Conservation (phyloP, 176 grass and related monocot species). For the Triticum monococcum region DNA sequence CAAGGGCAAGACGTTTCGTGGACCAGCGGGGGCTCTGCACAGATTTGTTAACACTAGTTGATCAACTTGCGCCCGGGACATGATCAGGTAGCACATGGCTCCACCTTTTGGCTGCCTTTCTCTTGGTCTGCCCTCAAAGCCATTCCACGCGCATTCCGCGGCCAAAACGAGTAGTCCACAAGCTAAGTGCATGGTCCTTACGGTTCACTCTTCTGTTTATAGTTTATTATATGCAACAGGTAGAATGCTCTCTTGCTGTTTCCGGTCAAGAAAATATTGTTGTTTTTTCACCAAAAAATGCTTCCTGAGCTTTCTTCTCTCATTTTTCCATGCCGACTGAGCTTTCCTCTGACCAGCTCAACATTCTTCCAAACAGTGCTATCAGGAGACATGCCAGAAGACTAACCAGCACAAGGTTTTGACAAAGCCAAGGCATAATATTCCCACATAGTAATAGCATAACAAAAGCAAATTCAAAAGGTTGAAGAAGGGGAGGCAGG, state of each 20-base stretch:
- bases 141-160: not conserved
- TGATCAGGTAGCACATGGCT: slow-evolving; percentile 31
- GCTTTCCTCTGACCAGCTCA: not conserved
- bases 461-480: not conserved
- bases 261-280: too few species aligned
- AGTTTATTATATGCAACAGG: not conserved
- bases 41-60: not conserved
- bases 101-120: not conserved
- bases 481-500: not conserved
- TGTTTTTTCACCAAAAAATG: not conserved
- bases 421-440: not conserved
- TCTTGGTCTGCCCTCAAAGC: not conserved
- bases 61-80: not conserved
- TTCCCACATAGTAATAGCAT: too few species aligned
- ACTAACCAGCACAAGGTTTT: not conserved
- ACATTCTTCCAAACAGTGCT: not conserved
- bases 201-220: not conserved
- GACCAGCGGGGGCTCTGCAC: slow-evolving; percentile 26
- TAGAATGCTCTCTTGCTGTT: not conserved
- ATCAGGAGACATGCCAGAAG: not conserved
- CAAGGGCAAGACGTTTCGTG: slow-evolving; percentile 29
- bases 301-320: not conserved
- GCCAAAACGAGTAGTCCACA: slow-evolving; percentile 1
- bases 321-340: not conserved
- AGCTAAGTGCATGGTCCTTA: not conserved